Conservation (phyloP, 2,329 filamentous ascomycete genomes). For the Fusarium drepaniforme region DNA sequence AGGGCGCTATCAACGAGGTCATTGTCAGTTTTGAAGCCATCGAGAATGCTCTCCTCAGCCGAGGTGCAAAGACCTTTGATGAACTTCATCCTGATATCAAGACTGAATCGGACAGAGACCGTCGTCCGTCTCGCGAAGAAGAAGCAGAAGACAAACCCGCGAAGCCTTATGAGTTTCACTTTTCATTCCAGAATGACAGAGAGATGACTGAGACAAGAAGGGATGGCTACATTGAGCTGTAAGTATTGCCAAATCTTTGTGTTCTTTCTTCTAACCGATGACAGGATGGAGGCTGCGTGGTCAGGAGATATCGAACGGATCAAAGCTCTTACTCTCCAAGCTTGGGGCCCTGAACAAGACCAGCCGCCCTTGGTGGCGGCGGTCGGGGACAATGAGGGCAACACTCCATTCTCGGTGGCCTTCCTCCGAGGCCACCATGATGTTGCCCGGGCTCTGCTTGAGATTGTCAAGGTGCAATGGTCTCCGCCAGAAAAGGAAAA, state of each 20-base stretch:
- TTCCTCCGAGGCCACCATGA: slow-evolving; percentile 74
- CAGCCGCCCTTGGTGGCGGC: slow-evolving; percentile 74
- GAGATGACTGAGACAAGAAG: slow-evolving; percentile 68
- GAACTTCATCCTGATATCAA: slow-evolving; percentile 71
- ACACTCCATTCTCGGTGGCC: slow-evolving; percentile 76
- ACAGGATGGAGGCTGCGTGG: slow-evolving; percentile 80
- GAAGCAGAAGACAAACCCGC: slow-evolving; percentile 27
- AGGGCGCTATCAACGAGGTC: slow-evolving; percentile 59
- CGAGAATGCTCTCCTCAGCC: slow-evolving; percentile 60
- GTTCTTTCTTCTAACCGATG: slow-evolving; percentile 18
- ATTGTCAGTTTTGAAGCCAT: slow-evolving; percentile 25
- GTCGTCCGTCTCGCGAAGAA: background rate
- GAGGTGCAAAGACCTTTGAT: slow-evolving; percentile 74
- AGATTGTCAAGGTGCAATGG: slow-evolving; percentile 79
- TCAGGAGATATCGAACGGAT: slow-evolving; percentile 74
- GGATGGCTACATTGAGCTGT: slow-evolving; percentile 73
- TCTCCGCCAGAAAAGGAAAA: slow-evolving; percentile 65
- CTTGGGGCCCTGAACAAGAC: slow-evolving; percentile 66
- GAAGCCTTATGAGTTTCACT: slow-evolving; percentile 60
- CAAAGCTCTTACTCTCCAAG: slow-evolving; percentile 71
- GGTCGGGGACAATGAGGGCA: slow-evolving; percentile 61
- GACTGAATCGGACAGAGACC: slow-evolving; percentile 23
- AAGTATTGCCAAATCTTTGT: slow-evolving; percentile 47
- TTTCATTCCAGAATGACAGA: slow-evolving; percentile 64
- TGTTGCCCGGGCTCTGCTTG: slow-evolving; percentile 74